Percentiles rank a stretch among this genome's conserved stretches.
These are phyloP conservation scores for Fusarium camptoceras DNA, from an alignment of 2,329 filamentous ascomycete species.

Conservation along the genomic window DNA sequence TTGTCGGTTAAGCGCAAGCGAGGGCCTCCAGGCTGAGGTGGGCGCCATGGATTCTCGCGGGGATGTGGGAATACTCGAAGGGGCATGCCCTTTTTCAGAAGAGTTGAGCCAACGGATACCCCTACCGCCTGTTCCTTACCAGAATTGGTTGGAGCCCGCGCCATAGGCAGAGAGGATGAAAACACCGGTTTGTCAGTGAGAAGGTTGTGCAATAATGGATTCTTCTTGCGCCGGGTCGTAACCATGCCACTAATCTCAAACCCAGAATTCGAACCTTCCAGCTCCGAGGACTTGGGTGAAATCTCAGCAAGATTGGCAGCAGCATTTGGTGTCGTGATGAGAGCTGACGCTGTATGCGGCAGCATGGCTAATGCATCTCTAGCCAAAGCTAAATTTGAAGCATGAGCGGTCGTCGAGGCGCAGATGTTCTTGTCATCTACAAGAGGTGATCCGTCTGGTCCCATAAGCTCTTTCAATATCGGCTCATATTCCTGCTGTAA, in stretches of 20 bases:
- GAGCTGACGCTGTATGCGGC: conserved; percentile 84
- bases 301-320: conserved; percentile 66
- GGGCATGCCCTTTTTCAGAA: conserved; percentile 92
- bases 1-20: conserved; percentile 81
- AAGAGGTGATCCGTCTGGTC: conserved; percentile 45
- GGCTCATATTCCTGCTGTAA: conserved; percentile 87
- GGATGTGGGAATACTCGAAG: conserved; percentile 85
- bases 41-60: conserved; percentile 75
- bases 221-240: conserved; percentile 69
- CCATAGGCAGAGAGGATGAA: conserved; percentile 87
- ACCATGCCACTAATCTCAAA: conserved; percentile 62
- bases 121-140: conserved; percentile 26
- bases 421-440: conserved; percentile 48
- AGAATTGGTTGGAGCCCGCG: conserved; percentile 63
- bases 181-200: conserved; percentile 94
- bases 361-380: conserved; percentile 78
- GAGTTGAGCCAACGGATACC: conserved; percentile 70
- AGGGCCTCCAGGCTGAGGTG: conserved; percentile 68
- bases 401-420: conserved; percentile 60
- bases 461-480: conserved; percentile 71
- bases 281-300: conserved; percentile 53
- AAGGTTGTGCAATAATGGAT: conserved; percentile 94
- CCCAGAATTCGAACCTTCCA: conserved; percentile 63
- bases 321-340: conserved; percentile 88
- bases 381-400: conserved; percentile 78